Conservation (phyloP, 192 early-diverging fungal species). For the Gryganskiella cystojenkinii region DNA sequence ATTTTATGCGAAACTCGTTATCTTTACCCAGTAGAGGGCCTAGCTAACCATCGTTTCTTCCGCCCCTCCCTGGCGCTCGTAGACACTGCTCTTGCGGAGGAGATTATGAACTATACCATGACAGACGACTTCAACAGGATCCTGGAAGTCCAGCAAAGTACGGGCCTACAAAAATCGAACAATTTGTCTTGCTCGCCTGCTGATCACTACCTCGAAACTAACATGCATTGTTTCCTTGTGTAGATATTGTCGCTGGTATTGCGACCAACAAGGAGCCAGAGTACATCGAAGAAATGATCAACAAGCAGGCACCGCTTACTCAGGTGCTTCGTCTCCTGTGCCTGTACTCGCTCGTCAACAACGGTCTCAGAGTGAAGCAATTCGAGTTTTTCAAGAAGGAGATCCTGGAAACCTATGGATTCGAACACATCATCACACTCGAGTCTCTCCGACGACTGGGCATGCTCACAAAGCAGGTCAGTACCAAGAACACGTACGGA, state of each 20-base stretch:
- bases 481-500: slow-evolving; percentile 61
- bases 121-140: slow-evolving; percentile 84
- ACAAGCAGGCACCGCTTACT: slow-evolving; percentile 75
- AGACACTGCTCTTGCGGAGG: slow-evolving; percentile 86
- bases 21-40: no score
- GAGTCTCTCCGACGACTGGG: slow-evolving; percentile 79
- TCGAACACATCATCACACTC: slow-evolving; percentile 88
- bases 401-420: slow-evolving; percentile 90
- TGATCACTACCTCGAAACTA: no score
- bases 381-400: slow-evolving; percentile 88
- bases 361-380: slow-evolving; percentile 84
- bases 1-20: no score
- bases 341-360: slow-evolving; percentile 85
- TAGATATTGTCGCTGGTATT: slow-evolving; percentile 80
- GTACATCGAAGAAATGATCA: slow-evolving; percentile 88
- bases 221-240: slow-evolving; percentile 30
- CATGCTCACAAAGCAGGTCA: slow-evolving; percentile 66
- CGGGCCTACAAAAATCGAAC: not conserved
- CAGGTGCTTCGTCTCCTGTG: slow-evolving; percentile 85
- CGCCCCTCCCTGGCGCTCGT: not conserved
- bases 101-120: slow-evolving; percentile 81
- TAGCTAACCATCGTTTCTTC: no score
- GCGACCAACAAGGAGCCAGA: slow-evolving; percentile 74
- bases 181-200: slow-evolving; percentile 16
- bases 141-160: slow-evolving; percentile 93